phyloP scores from a whole-genome alignment of 345 rosid genomes.

The Stellera chamaejasme region DNA sequence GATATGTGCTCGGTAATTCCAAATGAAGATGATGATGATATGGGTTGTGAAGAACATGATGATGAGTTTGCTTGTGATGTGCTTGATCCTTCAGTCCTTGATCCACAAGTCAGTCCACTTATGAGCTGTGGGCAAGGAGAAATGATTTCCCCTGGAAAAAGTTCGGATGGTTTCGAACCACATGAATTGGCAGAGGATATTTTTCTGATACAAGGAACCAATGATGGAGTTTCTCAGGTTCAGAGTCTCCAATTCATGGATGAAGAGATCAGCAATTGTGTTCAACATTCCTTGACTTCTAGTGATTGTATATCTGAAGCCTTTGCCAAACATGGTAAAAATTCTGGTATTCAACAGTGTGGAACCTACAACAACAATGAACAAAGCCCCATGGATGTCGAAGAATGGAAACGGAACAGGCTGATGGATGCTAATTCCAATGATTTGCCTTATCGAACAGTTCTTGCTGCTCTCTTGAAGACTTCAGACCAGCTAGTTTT shows the following conservation, averaged over 20 bases:
- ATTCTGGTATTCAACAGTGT: slow-evolving; percentile 23
- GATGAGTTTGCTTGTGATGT: slow-evolving; percentile 20
- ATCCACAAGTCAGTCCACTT: slow-evolving; percentile 27
- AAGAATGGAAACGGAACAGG: slow-evolving; percentile 30
- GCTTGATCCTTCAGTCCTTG: slow-evolving; percentile 23
- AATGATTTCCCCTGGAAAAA: slow-evolving; percentile 34
- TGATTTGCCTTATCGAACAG: slow-evolving; percentile 54
- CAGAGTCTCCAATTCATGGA: slow-evolving; percentile 64
- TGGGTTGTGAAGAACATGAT: slow-evolving; percentile 15
- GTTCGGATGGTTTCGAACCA: slow-evolving; percentile 33
- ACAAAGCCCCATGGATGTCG: slow-evolving; percentile 29
- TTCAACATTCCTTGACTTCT: slow-evolving; percentile 53
- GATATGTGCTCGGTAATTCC: slow-evolving; percentile 29
- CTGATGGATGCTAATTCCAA: slow-evolving; percentile 25
- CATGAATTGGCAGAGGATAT: slow-evolving; percentile 40
- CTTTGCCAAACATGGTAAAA: slow-evolving; percentile 36
- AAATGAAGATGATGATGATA: slow-evolving; percentile 18
- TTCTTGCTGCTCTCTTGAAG: slow-evolving; percentile 54
- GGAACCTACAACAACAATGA: slow-evolving; percentile 16
- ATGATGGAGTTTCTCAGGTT: slow-evolving; percentile 55
- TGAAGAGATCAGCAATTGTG: slow-evolving; percentile 59
- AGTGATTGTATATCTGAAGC: slow-evolving; percentile 73
- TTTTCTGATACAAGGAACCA: slow-evolving; percentile 44
- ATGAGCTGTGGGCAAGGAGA: slow-evolving; percentile 32
- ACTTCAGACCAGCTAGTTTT: slow-evolving; percentile 49